Percentiles rank a stretch among this genome's conserved stretches.
Evolutionary conservation across 2,329 filamentous ascomycete genomes (phyloP).

Genomic region (Chrysoporthe cubensis): DNA sequence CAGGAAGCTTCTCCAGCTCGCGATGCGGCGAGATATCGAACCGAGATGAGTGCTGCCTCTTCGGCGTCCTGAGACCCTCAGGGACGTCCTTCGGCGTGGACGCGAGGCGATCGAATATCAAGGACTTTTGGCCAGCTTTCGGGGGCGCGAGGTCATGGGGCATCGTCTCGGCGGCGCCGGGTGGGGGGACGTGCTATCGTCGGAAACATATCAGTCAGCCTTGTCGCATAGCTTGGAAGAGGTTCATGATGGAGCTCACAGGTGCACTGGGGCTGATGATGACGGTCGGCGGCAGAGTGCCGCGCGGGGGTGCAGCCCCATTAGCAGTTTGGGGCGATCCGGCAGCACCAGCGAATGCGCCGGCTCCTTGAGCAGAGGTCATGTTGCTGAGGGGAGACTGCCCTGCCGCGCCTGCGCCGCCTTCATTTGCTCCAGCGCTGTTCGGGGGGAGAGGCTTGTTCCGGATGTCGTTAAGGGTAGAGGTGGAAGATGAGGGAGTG

Average conservation of each 20-base stretch:
- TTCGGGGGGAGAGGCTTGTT: constrained; percentile 76
- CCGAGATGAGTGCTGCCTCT: constrained; percentile 94
- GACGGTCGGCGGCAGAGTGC: constrained; percentile 79
- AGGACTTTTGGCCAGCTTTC: constrained; percentile 86
- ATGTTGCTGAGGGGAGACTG: constrained; percentile 36
- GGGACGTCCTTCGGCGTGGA: constrained; percentile 95
- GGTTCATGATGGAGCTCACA: constrained; percentile 57
- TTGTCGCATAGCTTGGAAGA: constrained; percentile 13
- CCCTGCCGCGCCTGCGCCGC: constrained; percentile 43
- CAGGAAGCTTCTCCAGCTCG: constrained; percentile 94
- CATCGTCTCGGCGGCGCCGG: constrained; percentile 95
- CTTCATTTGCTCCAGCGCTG: constrained; percentile 47
- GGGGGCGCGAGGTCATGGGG: constrained; percentile 94
- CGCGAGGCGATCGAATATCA: constrained; percentile 86
- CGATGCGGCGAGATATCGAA: constrained; percentile 98
- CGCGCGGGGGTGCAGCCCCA: constrained; percentile 65
- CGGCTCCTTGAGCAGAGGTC: constrained; percentile 27
- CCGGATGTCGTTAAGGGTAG: constrained; percentile 81
- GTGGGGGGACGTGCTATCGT: constrained; percentile 81
- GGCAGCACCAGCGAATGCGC: constrained; percentile 34
- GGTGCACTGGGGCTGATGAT: constrained; percentile 94
- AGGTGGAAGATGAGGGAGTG: constrained; percentile 88
- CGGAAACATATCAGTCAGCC: constrained; percentile 32
- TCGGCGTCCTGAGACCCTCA: constrained; percentile 91
- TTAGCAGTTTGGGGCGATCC: constrained; percentile 48